These are phyloP conservation scores for Pseudocercospora musae DNA, from an alignment of 2,329 filamentous ascomycete genomes.

Conservation along the genomic window DNA sequence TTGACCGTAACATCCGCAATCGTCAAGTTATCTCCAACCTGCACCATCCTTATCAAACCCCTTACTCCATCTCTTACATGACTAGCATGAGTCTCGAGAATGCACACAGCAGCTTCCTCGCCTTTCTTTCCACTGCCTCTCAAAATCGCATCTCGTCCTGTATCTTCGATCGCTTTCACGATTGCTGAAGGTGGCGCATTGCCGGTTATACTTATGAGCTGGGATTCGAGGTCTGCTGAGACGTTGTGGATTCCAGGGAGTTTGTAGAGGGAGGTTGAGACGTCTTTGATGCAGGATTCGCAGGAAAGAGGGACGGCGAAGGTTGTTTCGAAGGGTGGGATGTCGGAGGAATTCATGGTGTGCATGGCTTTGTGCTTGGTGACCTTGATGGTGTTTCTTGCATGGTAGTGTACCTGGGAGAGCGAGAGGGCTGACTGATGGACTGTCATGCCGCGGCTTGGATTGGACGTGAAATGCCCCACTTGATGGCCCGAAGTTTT, in stretches of 20 bases:
- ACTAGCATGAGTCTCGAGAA: constrained; percentile 77
- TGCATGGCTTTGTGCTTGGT: neutral
- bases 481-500: neutral
- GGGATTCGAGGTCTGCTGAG: constrained; percentile 75
- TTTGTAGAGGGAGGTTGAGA: constrained; percentile 74
- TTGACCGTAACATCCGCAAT: constrained; percentile 83
- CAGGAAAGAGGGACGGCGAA: constrained; percentile 95
- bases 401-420: neutral
- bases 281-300: constrained; percentile 80
- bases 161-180: constrained; percentile 81
- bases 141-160: constrained; percentile 89
- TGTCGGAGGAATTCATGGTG: constrained; percentile 23
- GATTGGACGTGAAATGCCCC: neutral
- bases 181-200: constrained; percentile 89
- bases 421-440: neutral
- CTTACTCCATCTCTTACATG: constrained; percentile 59
- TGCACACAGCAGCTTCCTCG: constrained; percentile 85
- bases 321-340: constrained; percentile 64
- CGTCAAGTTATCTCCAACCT: constrained; percentile 74
- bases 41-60: constrained; percentile 89
- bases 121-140: constrained; percentile 75
- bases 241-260: constrained; percentile 72
- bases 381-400: neutral
- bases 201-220: constrained; percentile 80
- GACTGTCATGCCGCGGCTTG: neutral